phyloP scores from a whole-genome alignment of 2,329 filamentous ascomycete species.

The Arthroderma sp. region DNA sequence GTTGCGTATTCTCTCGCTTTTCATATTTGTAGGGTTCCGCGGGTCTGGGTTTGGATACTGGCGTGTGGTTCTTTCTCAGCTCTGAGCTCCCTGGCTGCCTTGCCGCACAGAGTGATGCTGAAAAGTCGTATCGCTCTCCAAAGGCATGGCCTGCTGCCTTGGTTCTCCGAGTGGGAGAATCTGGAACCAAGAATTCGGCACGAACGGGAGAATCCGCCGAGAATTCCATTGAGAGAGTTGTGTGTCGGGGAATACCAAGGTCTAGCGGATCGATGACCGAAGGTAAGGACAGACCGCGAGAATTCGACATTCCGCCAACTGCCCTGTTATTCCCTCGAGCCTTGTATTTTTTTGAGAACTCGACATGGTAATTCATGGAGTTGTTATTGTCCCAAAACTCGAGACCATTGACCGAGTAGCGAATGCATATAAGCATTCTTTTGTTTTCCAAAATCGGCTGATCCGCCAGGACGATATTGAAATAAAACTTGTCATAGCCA shows the following conservation, averaged over 20 bases:
- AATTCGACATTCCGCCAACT: neutral
- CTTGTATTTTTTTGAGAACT: constrained; percentile 71
- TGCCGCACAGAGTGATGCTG: constrained; percentile 75
- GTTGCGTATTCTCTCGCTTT: neutral
- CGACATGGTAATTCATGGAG: constrained; percentile 78
- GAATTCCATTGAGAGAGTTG: neutral
- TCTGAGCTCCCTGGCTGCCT: constrained; percentile 42
- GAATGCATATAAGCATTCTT: constrained; percentile 82
- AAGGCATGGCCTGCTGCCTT: constrained; percentile 56
- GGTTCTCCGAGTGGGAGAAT: constrained; percentile 35
- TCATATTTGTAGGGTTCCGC: neutral
- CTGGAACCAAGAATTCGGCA: constrained; percentile 25
- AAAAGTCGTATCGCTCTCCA: constrained; percentile 89
- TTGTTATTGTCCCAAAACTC: constrained; percentile 96
- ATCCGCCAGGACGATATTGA: constrained; percentile 85
- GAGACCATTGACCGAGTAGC: constrained; percentile 68
- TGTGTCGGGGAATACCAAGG: neutral
- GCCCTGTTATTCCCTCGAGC: constrained; percentile 16
- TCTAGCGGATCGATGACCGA: neutral
- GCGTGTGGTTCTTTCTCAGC: neutral
- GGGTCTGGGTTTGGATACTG: neutral
- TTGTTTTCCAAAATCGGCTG: constrained; percentile 83
- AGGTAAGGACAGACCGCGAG: neutral
- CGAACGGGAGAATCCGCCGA: neutral
- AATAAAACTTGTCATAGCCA: constrained; percentile 78